Evolutionary conservation across 306 rosid genomes (phyloP).

Genomic region (Vigna nakashimae): DNA sequence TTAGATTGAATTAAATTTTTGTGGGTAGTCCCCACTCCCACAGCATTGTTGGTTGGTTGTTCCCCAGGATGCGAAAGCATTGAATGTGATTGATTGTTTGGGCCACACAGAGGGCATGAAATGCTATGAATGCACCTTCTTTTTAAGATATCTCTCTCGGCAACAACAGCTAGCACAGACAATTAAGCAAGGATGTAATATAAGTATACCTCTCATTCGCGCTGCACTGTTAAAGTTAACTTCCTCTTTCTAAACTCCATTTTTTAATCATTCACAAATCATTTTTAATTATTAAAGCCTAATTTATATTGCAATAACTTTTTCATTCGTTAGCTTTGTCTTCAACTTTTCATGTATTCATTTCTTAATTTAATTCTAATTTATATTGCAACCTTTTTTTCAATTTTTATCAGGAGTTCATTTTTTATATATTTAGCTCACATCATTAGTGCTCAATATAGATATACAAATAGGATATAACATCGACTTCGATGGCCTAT

Average conservation of each 20-base stretch:
- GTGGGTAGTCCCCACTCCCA: conserved; percentile 46
- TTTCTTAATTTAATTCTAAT: background rate
- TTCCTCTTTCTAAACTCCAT: background rate
- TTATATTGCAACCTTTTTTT: background rate
- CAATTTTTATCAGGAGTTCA: no score
- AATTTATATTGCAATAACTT: no score
- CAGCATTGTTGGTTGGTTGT: conserved; percentile 45
- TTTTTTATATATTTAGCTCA: no score
- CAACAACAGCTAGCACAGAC: conserved; percentile 24
- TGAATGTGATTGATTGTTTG: conserved; percentile 41
- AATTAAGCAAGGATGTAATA: conserved; percentile 33
- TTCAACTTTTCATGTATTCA: background rate
- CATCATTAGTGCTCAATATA: no score
- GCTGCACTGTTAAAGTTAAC: background rate
- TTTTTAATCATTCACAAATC: background rate
- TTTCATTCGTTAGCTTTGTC: background rate
- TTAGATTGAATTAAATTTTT: background rate
- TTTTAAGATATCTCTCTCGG: background rate
- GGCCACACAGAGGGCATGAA: conserved; percentile 30
- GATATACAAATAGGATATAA: no score
- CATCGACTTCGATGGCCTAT: no score
- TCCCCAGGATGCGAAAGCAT: conserved; percentile 35
- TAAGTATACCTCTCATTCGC: conserved; percentile 17
- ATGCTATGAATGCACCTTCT: conserved; percentile 48
- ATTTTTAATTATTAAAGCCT: background rate